Percentiles rank a stretch among this genome's conserved stretches.
Conservation (phyloP, 1,284 basidiomycete species). For the Ustilago cynodontis region DNA sequence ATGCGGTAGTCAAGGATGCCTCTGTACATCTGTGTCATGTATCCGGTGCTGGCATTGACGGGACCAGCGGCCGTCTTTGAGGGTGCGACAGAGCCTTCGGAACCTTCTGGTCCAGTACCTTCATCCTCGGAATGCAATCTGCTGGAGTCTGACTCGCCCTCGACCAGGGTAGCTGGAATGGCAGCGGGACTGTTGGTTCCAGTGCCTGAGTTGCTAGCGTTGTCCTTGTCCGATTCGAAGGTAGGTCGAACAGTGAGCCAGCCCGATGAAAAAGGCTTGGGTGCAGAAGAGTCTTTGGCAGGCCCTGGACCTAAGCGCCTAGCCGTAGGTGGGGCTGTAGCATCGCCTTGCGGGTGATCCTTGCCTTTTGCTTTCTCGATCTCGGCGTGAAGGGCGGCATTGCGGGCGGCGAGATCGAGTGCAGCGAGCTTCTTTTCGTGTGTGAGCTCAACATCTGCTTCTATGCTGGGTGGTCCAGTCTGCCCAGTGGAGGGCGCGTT, state of each 20-base stretch:
- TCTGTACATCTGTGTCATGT: constrained; percentile 64
- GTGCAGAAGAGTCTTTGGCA: constrained; percentile 11
- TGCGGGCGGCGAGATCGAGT: constrained; percentile 54
- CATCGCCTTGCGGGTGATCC: constrained; percentile 39
- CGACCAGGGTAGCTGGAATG: constrained; percentile 29
- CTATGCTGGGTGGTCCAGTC: constrained; percentile 20
- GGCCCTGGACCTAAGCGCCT: constrained; percentile 53
- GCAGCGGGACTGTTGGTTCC: constrained; percentile 10
- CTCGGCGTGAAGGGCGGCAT: constrained; percentile 54
- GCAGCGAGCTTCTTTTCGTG: constrained; percentile 55
- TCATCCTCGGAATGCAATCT: constrained; percentile 29
- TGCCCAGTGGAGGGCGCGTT: constrained; percentile 25
- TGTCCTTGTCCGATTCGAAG: constrained; percentile 49
- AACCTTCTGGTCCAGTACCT: constrained; percentile 2
- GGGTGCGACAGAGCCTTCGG: constrained; percentile 12
- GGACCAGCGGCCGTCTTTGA: constrained; percentile 1
- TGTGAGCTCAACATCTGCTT: constrained; percentile 44
- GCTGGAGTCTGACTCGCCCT: constrained; percentile 31
- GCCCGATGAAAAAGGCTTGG: constrained; percentile 55
- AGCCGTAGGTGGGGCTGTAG: constrained; percentile 54
- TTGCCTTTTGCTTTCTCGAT: constrained; percentile 45
- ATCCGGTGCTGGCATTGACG: constrained; percentile 31
- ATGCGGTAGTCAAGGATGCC: constrained; percentile 63
- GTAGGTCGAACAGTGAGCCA: constrained; percentile 57
- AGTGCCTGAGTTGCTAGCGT: neutral